Evolutionary conservation across 2,329 filamentous ascomycete species (phyloP).

Genomic region (Curvularia spicifera): DNA sequence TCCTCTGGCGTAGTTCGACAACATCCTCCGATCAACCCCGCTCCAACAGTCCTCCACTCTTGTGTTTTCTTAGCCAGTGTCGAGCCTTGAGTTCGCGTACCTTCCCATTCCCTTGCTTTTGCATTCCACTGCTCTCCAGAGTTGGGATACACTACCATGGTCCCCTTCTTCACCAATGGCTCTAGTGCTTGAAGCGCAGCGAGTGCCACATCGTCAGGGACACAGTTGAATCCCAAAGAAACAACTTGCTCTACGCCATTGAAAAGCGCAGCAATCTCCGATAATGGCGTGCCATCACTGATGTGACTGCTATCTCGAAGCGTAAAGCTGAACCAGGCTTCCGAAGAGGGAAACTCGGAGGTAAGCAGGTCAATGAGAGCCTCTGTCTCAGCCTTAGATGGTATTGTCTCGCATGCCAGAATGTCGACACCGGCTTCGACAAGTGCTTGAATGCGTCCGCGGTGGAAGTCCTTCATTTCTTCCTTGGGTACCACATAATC

Average conservation of each 20-base stretch:
- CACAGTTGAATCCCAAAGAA: conserved; percentile 56
- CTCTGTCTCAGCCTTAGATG: conserved; percentile 48
- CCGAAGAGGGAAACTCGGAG: conserved; percentile 46
- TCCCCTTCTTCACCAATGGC: conserved; percentile 37
- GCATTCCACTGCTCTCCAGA: conserved; percentile 57
- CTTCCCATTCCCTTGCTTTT: conserved; percentile 46
- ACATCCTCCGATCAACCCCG: conserved; percentile 55
- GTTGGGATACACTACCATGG: conserved; percentile 54
- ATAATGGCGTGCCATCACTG: conserved; percentile 52
- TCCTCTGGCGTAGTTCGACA: conserved; percentile 55
- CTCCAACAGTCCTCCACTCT: conserved; percentile 49
- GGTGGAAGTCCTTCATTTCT: conserved; percentile 53
- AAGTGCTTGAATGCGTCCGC: conserved; percentile 51
- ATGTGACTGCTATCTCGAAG: conserved; percentile 46
- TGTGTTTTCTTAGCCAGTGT: conserved; percentile 37
- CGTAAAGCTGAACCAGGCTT: conserved; percentile 54
- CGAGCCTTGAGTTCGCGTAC: conserved; percentile 31
- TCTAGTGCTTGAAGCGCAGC: conserved; percentile 44
- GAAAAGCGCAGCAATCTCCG: conserved; percentile 42
- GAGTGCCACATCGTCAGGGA: conserved; percentile 45
- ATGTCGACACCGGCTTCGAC: conserved; percentile 53
- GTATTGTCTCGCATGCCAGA: conserved; percentile 56
- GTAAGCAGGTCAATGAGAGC: conserved; percentile 50
- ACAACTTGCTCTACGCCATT: conserved; percentile 44
- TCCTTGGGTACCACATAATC: conserved; percentile 45